Percentiles rank a stretch among this genome's conserved stretches.
Evolutionary conservation across 2,329 filamentous ascomycete species (phyloP).

Genomic region (Penicillium sp.): DNA sequence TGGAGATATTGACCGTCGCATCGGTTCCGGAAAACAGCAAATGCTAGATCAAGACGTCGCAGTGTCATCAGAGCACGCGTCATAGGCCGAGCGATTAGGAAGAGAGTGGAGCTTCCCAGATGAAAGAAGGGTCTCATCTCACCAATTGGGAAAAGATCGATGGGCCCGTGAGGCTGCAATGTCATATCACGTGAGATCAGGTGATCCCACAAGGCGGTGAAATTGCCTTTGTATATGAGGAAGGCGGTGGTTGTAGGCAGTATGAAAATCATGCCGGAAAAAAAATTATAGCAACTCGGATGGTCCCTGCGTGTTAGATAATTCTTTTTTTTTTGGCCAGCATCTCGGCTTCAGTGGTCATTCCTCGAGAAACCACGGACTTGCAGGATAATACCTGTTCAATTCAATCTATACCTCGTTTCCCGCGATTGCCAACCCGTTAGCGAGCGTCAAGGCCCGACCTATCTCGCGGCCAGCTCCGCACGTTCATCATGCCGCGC

Average conservation of each 20-base stretch:
- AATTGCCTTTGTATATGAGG: background rate
- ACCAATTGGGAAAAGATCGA: conserved; percentile 3
- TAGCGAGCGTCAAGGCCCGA: conserved; percentile 8
- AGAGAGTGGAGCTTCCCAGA: background rate
- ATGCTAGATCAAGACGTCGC: background rate
- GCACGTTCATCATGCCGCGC: conserved; percentile 43
- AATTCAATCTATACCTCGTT: background rate
- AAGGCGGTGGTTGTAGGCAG: conserved; percentile 27
- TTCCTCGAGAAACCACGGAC: background rate
- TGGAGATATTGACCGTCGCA: background rate
- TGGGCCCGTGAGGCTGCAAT: too few species aligned
- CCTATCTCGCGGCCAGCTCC: conserved; percentile 23
- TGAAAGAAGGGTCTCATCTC: background rate
- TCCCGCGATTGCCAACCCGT: background rate
- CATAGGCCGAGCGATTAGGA: background rate
- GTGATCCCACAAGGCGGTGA: conserved; percentile 5
- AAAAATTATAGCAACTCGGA: background rate
- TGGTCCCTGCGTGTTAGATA: background rate
- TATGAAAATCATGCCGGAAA: conserved; percentile 10
- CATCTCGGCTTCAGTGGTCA: conserved; percentile 10
- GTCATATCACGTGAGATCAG: conserved; percentile 7
- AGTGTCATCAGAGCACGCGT: background rate
- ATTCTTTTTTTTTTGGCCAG: conserved; percentile 8
- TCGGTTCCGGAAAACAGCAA: background rate
- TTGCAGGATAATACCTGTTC: background rate